Evolutionary conservation across 495 filamentous ascomycete species (phyloP).

Genomic region (Annulohypoxylon nitens): DNA sequence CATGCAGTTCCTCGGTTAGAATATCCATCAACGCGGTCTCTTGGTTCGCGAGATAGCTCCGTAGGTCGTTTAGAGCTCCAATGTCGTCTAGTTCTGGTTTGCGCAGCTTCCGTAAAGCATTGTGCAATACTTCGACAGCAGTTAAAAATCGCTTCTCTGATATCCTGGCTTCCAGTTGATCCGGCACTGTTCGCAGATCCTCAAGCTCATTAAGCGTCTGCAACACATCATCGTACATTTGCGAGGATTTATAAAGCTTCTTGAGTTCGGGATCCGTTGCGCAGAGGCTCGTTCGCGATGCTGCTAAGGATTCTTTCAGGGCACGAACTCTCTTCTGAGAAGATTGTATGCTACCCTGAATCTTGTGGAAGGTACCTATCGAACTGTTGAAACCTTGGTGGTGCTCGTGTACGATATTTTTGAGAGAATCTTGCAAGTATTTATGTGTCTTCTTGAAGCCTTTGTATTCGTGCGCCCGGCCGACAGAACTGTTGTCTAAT

Average conservation of each 20-base stretch:
- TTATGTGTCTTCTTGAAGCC: slow-evolving; percentile 84
- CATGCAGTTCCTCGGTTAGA: slow-evolving; percentile 94
- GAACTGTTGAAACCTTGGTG: slow-evolving; percentile 99
- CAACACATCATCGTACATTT: slow-evolving; percentile 91
- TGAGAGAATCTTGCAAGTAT: slow-evolving; percentile 89
- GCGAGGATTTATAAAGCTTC: slow-evolving; percentile 83
- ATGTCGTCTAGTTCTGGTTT: slow-evolving; percentile 93
- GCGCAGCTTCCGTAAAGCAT: slow-evolving; percentile 82
- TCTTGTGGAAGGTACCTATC: slow-evolving; percentile 98
- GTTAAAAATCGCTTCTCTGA: slow-evolving; percentile 95
- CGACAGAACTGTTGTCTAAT: slow-evolving; percentile 93
- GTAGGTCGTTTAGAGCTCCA: slow-evolving; percentile 86
- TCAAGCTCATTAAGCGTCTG: slow-evolving; percentile 87
- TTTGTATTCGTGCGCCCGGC: slow-evolving; percentile 85
- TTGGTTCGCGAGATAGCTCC: slow-evolving; percentile 91
- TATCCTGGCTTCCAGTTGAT: slow-evolving; percentile 91
- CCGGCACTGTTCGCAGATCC: slow-evolving; percentile 89
- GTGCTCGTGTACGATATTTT: slow-evolving; percentile 97
- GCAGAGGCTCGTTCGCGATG: slow-evolving; percentile 84
- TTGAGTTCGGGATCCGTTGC: slow-evolving; percentile 93
- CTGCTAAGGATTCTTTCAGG: slow-evolving; percentile 83
- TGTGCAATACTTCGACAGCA: slow-evolving; percentile 91
- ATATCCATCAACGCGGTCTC: slow-evolving; percentile 93
- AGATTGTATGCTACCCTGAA: slow-evolving; percentile 89
- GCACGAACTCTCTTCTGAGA: slow-evolving; percentile 87